phyloP scores from a whole-genome alignment of 2,329 filamentous ascomycete species.

The Botrytis galanthina region DNA sequence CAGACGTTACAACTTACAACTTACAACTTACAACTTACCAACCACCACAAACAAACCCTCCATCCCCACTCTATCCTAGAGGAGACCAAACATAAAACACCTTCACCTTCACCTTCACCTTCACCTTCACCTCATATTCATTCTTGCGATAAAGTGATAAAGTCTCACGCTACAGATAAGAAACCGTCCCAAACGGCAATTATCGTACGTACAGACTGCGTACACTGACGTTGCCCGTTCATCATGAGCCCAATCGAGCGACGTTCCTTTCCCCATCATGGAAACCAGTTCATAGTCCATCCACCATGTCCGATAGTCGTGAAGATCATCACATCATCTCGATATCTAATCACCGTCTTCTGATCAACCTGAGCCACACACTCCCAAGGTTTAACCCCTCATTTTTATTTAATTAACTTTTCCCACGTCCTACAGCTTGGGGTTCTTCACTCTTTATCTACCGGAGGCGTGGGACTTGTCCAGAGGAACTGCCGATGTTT shows the following conservation, averaged over 20 bases:
- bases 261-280: neutral
- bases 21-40: too few relatives aligned
- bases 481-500: neutral
- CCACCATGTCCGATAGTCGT: neutral
- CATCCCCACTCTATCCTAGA: neutral
- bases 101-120: neutral
- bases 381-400: neutral
- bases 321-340: slow-evolving; percentile 10
- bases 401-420: neutral
- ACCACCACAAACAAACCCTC: neutral
- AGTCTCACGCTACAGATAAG: neutral
- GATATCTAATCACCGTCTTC: neutral
- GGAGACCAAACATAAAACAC: neutral
- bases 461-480: neutral
- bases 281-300: neutral
- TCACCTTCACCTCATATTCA: neutral
- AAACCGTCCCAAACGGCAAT: neutral
- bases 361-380: slow-evolving; percentile 1
- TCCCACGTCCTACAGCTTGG: neutral
- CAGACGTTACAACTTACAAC: too few relatives aligned
- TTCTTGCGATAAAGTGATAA: neutral
- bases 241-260: neutral
- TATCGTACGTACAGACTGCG: neutral
- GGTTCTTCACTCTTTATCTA: neutral
- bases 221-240: neutral